phyloP scores from a whole-genome alignment of 495 filamentous ascomycete species.

The Elaphomyces granulatus region DNA sequence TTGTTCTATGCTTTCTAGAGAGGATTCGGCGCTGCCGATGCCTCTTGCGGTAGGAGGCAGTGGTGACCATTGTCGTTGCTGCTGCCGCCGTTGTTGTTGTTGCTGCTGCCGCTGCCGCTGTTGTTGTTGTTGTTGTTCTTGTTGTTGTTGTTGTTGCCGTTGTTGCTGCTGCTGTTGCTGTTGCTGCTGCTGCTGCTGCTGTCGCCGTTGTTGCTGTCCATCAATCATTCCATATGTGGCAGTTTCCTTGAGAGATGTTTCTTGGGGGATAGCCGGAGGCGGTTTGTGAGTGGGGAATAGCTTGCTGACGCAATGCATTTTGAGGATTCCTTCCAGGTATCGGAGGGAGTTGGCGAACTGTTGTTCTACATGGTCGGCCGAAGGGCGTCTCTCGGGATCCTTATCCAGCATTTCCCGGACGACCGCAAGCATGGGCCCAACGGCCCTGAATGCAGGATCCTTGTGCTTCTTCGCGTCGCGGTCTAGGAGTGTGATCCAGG shows the following conservation, averaged over 20 bases:
- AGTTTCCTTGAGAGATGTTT: neutral
- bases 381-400: conserved; percentile 24
- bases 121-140: conserved; percentile 1
- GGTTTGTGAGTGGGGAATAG: neutral
- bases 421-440: conserved; percentile 27
- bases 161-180: too few relatives aligned
- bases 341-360: conserved; percentile 9
- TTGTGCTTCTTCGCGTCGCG: conserved; percentile 50
- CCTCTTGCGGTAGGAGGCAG: too few relatives aligned
- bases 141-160: neutral
- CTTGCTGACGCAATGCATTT: conserved; percentile 13
- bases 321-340: conserved; percentile 8
- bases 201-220: too few relatives aligned
- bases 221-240: too few relatives aligned
- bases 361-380: conserved; percentile 21
- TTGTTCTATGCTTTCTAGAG: too few relatives aligned
- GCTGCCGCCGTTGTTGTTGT: too few relatives aligned
- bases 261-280: neutral
- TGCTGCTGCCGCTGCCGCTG: neutral
- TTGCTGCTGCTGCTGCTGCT: neutral
- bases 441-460: conserved; percentile 31
- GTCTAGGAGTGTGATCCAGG: conserved; percentile 59
- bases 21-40: too few relatives aligned
- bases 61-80: too few relatives aligned
- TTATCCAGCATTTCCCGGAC: conserved; percentile 31